Evolutionary conservation across 1,284 basidiomycete genomes (phyloP).

Genomic region (Microbotryum scabiosae): DNA sequence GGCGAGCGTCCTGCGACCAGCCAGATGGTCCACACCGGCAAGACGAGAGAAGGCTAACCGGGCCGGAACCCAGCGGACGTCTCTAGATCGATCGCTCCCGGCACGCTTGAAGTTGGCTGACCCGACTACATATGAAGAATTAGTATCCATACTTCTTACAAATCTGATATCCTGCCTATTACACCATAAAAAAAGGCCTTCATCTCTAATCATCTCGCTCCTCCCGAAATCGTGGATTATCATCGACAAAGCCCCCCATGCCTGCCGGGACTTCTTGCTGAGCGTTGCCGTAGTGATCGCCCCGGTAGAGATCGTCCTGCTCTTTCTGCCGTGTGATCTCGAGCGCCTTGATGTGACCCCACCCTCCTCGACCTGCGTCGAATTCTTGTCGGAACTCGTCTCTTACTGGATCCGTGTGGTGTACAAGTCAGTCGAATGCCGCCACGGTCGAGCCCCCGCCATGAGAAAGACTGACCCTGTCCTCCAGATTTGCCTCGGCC

Average conservation of each 20-base stretch:
- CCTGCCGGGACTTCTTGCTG: slow-evolving; percentile 60
- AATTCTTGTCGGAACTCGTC: slow-evolving; percentile 93
- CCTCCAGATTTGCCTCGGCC: slow-evolving; percentile 94
- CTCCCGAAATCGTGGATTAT: slow-evolving; percentile 40
- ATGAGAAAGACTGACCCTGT: slow-evolving; percentile 51
- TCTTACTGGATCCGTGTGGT: slow-evolving; percentile 48
- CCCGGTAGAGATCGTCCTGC: slow-evolving; percentile 78
- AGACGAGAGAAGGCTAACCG: too few relatives aligned
- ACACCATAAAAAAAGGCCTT: background rate
- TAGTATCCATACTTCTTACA: too few relatives aligned
- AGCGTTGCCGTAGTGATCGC: slow-evolving; percentile 64
- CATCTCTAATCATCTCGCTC: slow-evolving; percentile 35
- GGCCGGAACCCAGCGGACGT: too few relatives aligned
- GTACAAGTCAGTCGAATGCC: slow-evolving; percentile 37
- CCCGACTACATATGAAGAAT: too few relatives aligned
- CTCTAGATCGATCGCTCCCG: too few relatives aligned
- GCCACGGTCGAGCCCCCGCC: slow-evolving; percentile 23
- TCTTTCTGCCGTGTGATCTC: slow-evolving; percentile 64
- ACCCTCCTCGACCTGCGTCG: slow-evolving; percentile 54
- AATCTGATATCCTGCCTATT: too few relatives aligned
- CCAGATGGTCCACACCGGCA: too few relatives aligned
- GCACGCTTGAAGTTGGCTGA: too few relatives aligned
- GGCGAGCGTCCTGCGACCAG: too few relatives aligned
- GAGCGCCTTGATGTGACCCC: slow-evolving; percentile 63
- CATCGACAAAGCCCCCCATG: slow-evolving; percentile 38